Base-by-base conservation (phyloP, 257 asterid genomes). In the Plantago major region DNA sequence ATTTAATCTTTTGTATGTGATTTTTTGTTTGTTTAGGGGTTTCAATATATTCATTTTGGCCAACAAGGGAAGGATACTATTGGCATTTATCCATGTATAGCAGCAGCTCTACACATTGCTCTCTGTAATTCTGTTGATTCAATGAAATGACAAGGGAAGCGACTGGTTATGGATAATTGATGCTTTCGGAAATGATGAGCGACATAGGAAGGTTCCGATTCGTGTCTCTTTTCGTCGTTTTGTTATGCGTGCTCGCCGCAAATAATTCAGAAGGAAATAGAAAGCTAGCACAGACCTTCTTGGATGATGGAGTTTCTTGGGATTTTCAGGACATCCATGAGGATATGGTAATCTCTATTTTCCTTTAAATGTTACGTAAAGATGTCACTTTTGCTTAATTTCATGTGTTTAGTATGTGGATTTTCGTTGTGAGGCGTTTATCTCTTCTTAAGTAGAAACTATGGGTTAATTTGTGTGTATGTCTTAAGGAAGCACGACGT, bases 191-290 rank as follows among this genome's bases (percentile, higher is more conserved):
- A 72, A 69, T 64, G 63, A 87, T 82, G 93, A 33, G 6, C 3
- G 88, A 72, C 70, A 60, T 72, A 73, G 71, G 74, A 56, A 78
- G 67, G 70, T 60, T 68, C 17, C 67, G 67, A 62, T 66, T 66
- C 69, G 70, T 71, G 51, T 79, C 79, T 66, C 66, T 82, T 78
- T 67, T 81, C 65, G 75, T 86, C 68, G 86, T 77, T 65, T 71
- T 78, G 71, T 18, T 84, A 43, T 82, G 81, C 62, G 71, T 78
- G 74, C 73, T 74, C 64, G 78, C 81, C 18, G 78, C 84, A 5
- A 79, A 64, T 70, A 48, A 74, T 68, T 81, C 90, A n/a, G 82
- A 79, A 58, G 84, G 84, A 11, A 71, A 71, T 73, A 69, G 81
- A 72, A 82, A 81, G 68, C 70, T 79, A 52, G 79, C 70, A 3